These are phyloP conservation scores for Aspergillus brasiliensis DNA, from an alignment of 2,329 filamentous ascomycete genomes.

Conservation along the genomic window DNA sequence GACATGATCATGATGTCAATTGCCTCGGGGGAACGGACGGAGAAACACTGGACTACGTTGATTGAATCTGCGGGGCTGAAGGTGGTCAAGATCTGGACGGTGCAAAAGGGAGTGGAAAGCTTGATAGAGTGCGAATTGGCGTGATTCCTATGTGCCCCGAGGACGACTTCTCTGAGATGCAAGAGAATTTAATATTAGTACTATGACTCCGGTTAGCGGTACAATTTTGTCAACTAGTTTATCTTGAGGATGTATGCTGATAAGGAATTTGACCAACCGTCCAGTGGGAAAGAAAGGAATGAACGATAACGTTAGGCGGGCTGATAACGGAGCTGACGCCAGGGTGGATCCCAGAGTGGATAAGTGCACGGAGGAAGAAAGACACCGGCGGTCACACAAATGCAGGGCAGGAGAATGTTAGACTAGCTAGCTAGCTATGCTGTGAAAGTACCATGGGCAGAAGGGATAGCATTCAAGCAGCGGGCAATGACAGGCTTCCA, in stretches of 20 bases:
- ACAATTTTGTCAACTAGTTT: background rate
- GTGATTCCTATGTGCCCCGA: background rate
- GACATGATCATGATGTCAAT: slow-evolving; percentile 49
- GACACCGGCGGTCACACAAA: background rate
- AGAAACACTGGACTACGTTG: slow-evolving; percentile 41
- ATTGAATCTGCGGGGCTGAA: slow-evolving; percentile 37
- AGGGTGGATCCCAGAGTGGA: background rate
- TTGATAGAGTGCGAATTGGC: slow-evolving; percentile 28
- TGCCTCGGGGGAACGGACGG: slow-evolving; percentile 42
- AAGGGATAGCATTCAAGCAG: background rate
- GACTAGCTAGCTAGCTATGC: background rate
- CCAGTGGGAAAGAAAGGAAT: slow-evolving; percentile 1
- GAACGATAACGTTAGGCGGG: background rate
- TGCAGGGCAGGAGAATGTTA: background rate
- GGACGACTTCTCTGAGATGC: no score
- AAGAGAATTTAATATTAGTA: background rate
- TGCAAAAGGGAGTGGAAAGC: slow-evolving; percentile 20
- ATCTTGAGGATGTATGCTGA: background rate
- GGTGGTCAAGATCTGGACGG: slow-evolving; percentile 38
- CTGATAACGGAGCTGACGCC: slow-evolving; percentile 2
- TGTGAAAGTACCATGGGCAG: background rate
- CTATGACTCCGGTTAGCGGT: background rate
- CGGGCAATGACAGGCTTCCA: background rate
- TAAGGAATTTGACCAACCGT: background rate
- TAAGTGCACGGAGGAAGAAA: background rate